phyloP scores from a whole-genome alignment of 1,284 basidiomycete genomes.

The Bothia castanella region DNA sequence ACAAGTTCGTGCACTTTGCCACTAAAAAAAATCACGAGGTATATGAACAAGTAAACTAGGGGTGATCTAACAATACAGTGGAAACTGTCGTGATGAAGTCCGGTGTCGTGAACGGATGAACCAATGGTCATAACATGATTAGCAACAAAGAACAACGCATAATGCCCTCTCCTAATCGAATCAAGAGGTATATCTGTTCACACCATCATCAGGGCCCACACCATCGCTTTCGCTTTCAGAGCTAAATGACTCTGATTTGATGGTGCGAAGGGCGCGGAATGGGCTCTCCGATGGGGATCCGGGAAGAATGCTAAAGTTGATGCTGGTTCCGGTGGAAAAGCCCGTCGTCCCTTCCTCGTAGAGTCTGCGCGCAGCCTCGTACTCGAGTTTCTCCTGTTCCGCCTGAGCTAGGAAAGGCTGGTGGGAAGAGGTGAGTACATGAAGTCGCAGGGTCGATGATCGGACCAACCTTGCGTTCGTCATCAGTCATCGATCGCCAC shows the following conservation, averaged over 20 bases:
- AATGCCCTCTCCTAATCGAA: constrained; percentile 6
- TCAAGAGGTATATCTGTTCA: constrained; percentile 30
- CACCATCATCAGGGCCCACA: constrained; percentile 45
- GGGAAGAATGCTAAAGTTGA: constrained; percentile 75
- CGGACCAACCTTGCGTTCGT: constrained; percentile 76
- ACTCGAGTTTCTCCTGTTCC: constrained; percentile 89
- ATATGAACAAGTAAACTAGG: constrained; percentile 35
- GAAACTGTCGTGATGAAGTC: constrained; percentile 27
- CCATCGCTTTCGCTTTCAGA: constrained; percentile 67
- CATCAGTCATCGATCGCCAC: constrained; percentile 89
- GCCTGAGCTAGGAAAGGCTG: constrained; percentile 89
- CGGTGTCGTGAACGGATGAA: constrained; percentile 33
- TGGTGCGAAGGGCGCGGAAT: constrained; percentile 46
- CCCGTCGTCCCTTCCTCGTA: constrained; percentile 79
- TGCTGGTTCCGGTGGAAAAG: constrained; percentile 62
- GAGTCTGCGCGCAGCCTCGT: constrained; percentile 74
- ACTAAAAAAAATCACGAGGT: constrained; percentile 25
- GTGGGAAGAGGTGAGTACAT: constrained; percentile 10
- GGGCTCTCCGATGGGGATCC: constrained; percentile 48
- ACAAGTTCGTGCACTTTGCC: constrained; percentile 20
- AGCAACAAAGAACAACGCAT: constrained; percentile 6
- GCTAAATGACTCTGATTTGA: constrained; percentile 54
- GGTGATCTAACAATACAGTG: constrained; percentile 42
- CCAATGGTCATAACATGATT: constrained; percentile 20
- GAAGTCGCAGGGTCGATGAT: constrained; percentile 5